These are phyloP conservation scores for Chamaecrista fasciculata DNA, from an alignment of 306 rosid species.

Conservation along the genomic window DNA sequence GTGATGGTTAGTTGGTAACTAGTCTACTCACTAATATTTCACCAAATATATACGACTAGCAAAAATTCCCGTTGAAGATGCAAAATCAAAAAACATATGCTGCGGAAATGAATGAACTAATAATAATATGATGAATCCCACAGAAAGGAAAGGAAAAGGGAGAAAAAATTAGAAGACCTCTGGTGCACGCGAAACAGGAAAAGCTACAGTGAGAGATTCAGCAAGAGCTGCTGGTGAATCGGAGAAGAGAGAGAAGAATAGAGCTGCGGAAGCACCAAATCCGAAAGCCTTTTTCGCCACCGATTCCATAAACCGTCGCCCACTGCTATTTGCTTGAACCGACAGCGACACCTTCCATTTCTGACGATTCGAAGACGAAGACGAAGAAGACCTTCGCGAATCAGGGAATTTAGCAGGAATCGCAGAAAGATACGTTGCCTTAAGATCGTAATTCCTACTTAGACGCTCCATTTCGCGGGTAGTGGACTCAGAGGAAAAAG, in stretches of 20 bases:
- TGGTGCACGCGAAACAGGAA: slow-evolving; percentile 86
- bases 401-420: slow-evolving; percentile 27
- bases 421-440: slow-evolving; percentile 16
- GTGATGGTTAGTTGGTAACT: background rate
- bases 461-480: slow-evolving; percentile 51
- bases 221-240: slow-evolving; percentile 64
- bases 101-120: background rate
- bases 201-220: slow-evolving; percentile 91
- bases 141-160: background rate
- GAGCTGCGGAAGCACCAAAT: slow-evolving; percentile 61
- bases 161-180: slow-evolving; percentile 46
- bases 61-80: background rate
- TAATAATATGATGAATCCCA: too few species aligned
- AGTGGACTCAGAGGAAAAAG: background rate
- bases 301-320: slow-evolving; percentile 34
- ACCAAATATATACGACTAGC: background rate
- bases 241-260: slow-evolving; percentile 50
- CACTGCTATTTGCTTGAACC: background rate
- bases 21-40: too few species aligned
- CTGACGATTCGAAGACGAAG: slow-evolving; percentile 31
- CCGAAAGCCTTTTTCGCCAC: slow-evolving; percentile 47
- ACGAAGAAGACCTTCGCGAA: slow-evolving; percentile 33
- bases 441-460: slow-evolving; percentile 40
- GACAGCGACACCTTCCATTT: slow-evolving; percentile 33
- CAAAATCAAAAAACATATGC: background rate